A percentile compares a stretch with the other conserved stretches of the same genome.
Evolutionary conservation across 1,284 basidiomycete genomes (phyloP).

Genomic region (Malassezia psittaci): DNA sequence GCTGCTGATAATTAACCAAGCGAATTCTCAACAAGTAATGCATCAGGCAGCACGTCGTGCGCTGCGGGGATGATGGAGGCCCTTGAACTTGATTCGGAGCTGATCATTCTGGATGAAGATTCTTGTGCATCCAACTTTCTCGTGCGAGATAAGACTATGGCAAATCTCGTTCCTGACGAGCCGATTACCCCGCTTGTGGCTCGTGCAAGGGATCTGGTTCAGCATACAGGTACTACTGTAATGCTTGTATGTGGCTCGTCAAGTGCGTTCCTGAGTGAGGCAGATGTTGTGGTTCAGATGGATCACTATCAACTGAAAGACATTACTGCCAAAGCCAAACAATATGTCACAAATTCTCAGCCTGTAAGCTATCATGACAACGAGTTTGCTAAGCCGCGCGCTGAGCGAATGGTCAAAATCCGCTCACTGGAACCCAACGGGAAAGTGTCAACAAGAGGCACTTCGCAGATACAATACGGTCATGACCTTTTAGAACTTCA

Average conservation of each 20-base stretch:
- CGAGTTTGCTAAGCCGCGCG: background rate
- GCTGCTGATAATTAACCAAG: background rate
- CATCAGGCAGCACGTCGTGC: constrained; percentile 20
- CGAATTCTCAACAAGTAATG: constrained; percentile 15
- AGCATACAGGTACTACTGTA: constrained; percentile 1
- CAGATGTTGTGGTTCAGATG: constrained; percentile 18
- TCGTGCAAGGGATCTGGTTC: constrained; percentile 7
- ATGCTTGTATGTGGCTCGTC: constrained; percentile 19
- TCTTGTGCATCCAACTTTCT: constrained; percentile 19
- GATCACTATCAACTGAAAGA: constrained; percentile 13
- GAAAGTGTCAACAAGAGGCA: constrained; percentile 1
- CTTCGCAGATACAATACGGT: constrained; percentile 2
- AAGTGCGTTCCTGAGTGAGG: constrained; percentile 9
- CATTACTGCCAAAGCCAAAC: constrained; percentile 3
- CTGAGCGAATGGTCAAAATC: background rate
- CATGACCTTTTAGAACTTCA: constrained; percentile 1
- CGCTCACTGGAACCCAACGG: background rate
- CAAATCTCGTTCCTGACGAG: constrained; percentile 14
- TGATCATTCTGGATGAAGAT: constrained; percentile 19
- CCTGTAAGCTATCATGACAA: background rate
- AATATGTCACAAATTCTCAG: background rate
- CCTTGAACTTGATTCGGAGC: constrained; percentile 14
- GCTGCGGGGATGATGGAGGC: constrained; percentile 17
- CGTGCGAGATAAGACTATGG: constrained; percentile 13
- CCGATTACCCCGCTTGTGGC: constrained; percentile 18